These are phyloP conservation scores for Catenaria anguillulae DNA, from an alignment of 371 early-diverging fungal genomes.

Conservation along the genomic window DNA sequence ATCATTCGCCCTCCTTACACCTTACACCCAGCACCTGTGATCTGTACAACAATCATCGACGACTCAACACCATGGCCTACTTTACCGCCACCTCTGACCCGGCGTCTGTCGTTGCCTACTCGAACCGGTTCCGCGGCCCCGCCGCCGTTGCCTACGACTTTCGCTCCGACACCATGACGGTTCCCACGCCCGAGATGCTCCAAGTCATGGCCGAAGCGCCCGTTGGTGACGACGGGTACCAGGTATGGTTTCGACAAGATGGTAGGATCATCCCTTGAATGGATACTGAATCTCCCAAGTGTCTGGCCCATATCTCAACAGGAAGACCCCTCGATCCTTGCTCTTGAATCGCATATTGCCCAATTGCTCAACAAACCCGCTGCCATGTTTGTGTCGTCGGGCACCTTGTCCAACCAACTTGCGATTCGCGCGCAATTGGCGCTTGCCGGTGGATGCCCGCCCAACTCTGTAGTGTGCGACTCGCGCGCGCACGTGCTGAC, in stretches of 20 bases:
- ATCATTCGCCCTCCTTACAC: too few relatives aligned
- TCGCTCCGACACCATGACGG: constrained; percentile 38
- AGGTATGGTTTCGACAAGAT: too few relatives aligned
- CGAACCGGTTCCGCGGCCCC: too few relatives aligned
- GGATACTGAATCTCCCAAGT: too few relatives aligned
- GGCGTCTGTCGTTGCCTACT: too few relatives aligned
- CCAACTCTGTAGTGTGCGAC: constrained; percentile 67
- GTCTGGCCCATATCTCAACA: too few relatives aligned
- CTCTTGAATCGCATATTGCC: constrained; percentile 55
- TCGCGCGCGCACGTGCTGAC: constrained; percentile 58
- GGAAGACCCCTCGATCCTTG: constrained; percentile 64
- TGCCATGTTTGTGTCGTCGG: constrained; percentile 65
- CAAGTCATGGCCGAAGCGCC: constrained; percentile 52
- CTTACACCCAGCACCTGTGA: too few relatives aligned
- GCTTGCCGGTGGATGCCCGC: constrained; percentile 33
- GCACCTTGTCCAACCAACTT: constrained; percentile 82
- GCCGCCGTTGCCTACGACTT: constrained; percentile 5
- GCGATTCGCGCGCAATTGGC: constrained; percentile 60
- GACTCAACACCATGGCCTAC: too few relatives aligned
- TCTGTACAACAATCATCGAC: too few relatives aligned
- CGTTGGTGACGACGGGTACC: constrained; percentile 73
- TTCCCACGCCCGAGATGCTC: constrained; percentile 73
- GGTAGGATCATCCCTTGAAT: too few relatives aligned
- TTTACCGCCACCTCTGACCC: too few relatives aligned
- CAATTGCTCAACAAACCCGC: constrained; percentile 60